Evolutionary conservation across 2,329 filamentous ascomycete genomes (phyloP).

Genomic region (Geoglossum cookeanum): DNA sequence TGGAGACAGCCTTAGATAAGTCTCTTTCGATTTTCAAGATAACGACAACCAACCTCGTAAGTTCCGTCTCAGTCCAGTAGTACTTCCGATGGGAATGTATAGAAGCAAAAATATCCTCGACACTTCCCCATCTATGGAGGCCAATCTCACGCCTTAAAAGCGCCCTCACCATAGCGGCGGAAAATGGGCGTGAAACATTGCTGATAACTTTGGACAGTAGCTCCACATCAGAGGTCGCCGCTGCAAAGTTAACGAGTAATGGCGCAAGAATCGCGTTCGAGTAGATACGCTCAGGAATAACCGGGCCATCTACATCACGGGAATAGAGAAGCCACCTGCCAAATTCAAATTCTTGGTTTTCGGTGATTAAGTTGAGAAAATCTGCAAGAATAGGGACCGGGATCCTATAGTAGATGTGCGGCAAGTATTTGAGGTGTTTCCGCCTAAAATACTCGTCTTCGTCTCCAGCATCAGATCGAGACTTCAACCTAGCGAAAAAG

Average conservation of each 20-base stretch:
- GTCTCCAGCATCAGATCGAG: neutral
- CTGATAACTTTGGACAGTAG: constrained; percentile 16
- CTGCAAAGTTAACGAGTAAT: constrained; percentile 34
- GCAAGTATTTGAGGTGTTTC: neutral
- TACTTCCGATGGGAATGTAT: constrained; percentile 4
- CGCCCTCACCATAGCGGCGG: constrained; percentile 16
- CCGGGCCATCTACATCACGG: constrained; percentile 32
- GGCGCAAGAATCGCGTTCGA: constrained; percentile 28
- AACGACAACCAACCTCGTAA: neutral
- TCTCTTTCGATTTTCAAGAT: neutral
- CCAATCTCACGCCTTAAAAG: constrained; percentile 25
- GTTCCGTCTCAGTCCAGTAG: constrained; percentile 5
- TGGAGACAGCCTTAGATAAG: neutral
- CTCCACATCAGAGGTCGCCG: constrained; percentile 25
- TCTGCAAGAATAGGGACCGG: constrained; percentile 28
- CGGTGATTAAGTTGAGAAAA: constrained; percentile 31
- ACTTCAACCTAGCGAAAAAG: neutral
- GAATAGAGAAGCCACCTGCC: constrained; percentile 34
- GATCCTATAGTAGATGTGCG: constrained; percentile 13
- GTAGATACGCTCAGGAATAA: constrained; percentile 28
- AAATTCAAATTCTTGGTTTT: constrained; percentile 27
- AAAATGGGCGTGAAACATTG: constrained; percentile 5
- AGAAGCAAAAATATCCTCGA: constrained; percentile 19
- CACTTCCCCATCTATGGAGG: constrained; percentile 22
- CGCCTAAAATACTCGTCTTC: neutral